Conservation (phyloP, 1,139 yeast species). For the Hyphopichia wangnamkhiaoensis region DNA sequence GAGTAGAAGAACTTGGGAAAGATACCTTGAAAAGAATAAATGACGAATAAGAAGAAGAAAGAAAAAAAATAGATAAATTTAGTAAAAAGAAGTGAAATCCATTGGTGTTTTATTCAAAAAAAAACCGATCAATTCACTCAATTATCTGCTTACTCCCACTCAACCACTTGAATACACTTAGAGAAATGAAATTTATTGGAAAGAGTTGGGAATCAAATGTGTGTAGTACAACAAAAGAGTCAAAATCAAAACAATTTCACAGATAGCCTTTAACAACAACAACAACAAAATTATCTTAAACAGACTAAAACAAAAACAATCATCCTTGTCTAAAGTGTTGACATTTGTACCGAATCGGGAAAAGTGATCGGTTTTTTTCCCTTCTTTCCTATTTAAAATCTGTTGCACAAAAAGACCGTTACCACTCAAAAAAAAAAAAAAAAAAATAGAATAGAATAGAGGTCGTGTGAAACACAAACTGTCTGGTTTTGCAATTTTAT, state of each 20-base stretch:
- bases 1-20: no score
- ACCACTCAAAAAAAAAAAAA: not conserved
- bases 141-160: no score
- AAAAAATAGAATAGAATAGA: not conserved
- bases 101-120: no score
- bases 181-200: not conserved
- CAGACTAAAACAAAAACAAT: slow-evolving; percentile 1
- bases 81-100: no score
- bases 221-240: no score
- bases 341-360: slow-evolving; percentile 1
- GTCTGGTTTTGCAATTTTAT: no score
- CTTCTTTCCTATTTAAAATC: not conserved
- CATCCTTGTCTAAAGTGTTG: not conserved
- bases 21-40: no score
- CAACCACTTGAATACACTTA: no score
- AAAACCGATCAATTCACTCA: no score
- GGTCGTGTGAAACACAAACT: not conserved
- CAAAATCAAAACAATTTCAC: slow-evolving; percentile 1
- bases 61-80: no score
- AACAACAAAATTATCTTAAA: not conserved
- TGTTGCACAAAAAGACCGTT: not conserved
- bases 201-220: not conserved
- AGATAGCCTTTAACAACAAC: no score
- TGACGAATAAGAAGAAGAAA: no score
- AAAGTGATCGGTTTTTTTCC: not conserved